Evolutionary conservation across 179 eudicot species (phyloP).

Genomic region (Gypsophila paniculata): DNA sequence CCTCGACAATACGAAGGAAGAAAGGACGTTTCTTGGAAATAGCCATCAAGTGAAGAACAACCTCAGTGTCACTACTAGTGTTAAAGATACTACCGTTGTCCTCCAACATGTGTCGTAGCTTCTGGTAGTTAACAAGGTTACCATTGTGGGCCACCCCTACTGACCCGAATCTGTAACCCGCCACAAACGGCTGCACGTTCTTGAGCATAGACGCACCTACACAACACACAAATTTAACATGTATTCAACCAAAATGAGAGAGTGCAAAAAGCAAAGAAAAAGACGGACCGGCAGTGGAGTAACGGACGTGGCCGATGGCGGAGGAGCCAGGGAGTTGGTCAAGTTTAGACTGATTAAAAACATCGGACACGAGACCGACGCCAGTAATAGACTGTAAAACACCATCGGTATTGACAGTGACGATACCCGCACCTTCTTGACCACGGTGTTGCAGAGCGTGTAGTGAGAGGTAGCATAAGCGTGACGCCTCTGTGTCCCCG

Average conservation of each 20-base stretch:
- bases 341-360: constrained; percentile 55
- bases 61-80: constrained; percentile 74
- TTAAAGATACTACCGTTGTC: constrained; percentile 76
- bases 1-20: constrained; percentile 52
- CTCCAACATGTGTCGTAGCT: constrained; percentile 50
- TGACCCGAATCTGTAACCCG: constrained; percentile 67
- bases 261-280: not conserved
- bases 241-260: too few relatives aligned
- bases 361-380: constrained; percentile 73
- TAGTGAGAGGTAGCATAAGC: constrained; percentile 65
- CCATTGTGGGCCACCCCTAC: constrained; percentile 88
- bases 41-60: constrained; percentile 73
- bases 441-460: constrained; percentile 86
- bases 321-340: constrained; percentile 54
- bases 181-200: constrained; percentile 83
- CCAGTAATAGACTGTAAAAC: constrained; percentile 62
- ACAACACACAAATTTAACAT: not conserved
- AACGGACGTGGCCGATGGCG: constrained; percentile 64
- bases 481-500: constrained; percentile 70
- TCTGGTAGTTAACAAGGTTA: constrained; percentile 63
- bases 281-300: constrained; percentile 69
- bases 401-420: constrained; percentile 37
- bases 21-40: constrained; percentile 61
- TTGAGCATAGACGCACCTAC: constrained; percentile 66
- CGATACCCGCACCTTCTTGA: constrained; percentile 84